These are phyloP conservation scores for Nicotiana tomentosiformis DNA, from an alignment of 257 asterid species.

Conservation along the genomic window DNA sequence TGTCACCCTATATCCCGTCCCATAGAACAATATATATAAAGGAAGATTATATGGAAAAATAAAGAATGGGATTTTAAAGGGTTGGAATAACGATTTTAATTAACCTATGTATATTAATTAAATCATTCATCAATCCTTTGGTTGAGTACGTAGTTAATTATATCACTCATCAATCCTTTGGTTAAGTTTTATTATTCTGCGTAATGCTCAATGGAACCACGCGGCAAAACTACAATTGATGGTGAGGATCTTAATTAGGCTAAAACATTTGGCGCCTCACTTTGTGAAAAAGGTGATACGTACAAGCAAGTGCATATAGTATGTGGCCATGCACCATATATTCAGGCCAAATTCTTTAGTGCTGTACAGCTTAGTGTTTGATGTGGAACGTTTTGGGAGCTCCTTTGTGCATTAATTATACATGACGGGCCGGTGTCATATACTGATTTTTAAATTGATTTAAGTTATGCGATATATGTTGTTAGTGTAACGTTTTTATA, in stretches of 20 bases:
- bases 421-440: not conserved
- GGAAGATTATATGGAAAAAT: not conserved
- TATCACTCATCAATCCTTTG: not conserved
- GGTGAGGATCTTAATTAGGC: not conserved
- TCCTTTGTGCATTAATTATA: not conserved
- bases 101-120: not conserved
- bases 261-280: not conserved
- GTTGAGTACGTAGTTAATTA: not conserved
- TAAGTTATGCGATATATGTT: too few relatives aligned
- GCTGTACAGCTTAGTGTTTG: constrained; percentile 5
- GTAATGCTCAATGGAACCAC: constrained; percentile 4
- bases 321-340: constrained; percentile 6
- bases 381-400: not conserved
- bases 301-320: constrained; percentile 6
- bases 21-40: not conserved
- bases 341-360: not conserved
- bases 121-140: too few relatives aligned
- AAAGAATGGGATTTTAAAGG: not conserved
- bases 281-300: not conserved
- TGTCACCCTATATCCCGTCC: not conserved
- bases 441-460: too few relatives aligned
- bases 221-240: not conserved
- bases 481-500: too few relatives aligned
- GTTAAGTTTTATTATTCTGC: not conserved
- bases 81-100: not conserved